Base-by-base conservation (phyloP, 768 basidiomycete species). In the Megacollybia marginata region DNA sequence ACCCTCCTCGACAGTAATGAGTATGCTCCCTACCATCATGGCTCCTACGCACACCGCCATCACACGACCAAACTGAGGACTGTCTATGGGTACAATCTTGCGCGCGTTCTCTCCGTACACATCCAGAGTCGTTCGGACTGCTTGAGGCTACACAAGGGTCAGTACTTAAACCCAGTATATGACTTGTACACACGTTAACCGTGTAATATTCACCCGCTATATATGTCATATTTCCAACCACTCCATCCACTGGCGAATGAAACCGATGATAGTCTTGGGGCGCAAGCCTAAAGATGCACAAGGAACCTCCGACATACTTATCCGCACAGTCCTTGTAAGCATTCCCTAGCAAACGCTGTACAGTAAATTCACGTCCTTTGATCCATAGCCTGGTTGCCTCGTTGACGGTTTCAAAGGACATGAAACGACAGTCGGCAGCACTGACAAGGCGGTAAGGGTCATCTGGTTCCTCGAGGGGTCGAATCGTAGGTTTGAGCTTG, bases 201-300 rank as follows among this genome's bases (percentile, higher is more conserved):
- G 96, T 97, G 66, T 96, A 98, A 66, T 96, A 97, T 60, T 95
- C 92, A 6, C 95, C 95, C 2, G 81, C 55, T 48, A 97, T 88
- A 59, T 87, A 77, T 6, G 79, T 82, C 81, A 93, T 91, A 33
- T 72, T 72, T 15, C 93, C 94, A 28, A 98, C 79, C 34, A 63
- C 79, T 0, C 93, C 92, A 52, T 90, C 88, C 18, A 94, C 88
- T 0, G 91, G 89, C 0, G 80, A 80, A 62, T 91, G 89, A 76
- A 93, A 96, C 1, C 94, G 85, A 65, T 97, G 94, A 59, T 97
- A 97, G 58, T 97, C 94, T 67, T 94, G 88, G 1, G 93, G 93
- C 1, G 93, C 93, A 16, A 96, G 71, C 15, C 94, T 74, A 69
- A 97, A 97, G 49, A 96, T 96, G 9, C 77, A 89, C 46, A 99